A percentile compares a stretch with the other conserved stretches of the same genome.
Conservation (phyloP, 2,329 filamentous ascomycete genomes). For the Ophiosphaerella narmari region DNA sequence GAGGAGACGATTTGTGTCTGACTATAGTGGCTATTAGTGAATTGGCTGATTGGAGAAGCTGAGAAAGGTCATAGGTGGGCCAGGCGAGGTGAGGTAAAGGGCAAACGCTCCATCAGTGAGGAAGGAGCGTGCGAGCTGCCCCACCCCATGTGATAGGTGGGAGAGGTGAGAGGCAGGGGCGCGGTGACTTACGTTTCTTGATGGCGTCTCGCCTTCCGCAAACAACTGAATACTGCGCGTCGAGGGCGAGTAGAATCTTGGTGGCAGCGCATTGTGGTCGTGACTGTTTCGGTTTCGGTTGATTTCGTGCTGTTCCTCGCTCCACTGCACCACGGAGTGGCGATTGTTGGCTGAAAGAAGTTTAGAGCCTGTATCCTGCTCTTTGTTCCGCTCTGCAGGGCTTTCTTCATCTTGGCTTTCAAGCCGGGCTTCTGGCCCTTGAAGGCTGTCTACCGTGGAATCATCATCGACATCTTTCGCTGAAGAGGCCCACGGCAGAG, state of each 20-base stretch:
- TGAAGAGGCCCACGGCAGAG: conserved; percentile 22
- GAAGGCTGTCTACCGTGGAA: background rate
- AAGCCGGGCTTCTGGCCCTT: background rate
- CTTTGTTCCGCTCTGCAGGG: background rate
- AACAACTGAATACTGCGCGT: conserved; percentile 21
- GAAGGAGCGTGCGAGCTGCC: conserved; percentile 6
- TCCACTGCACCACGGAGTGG: conserved; percentile 5
- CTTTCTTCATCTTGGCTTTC: background rate
- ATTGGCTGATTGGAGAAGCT: background rate
- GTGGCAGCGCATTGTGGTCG: conserved; percentile 17
- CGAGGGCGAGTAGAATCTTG: conserved; percentile 40
- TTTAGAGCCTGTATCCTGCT: background rate
- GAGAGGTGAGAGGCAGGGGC: conserved; percentile 23
- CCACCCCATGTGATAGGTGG: conserved; percentile 4
- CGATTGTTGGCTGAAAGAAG: conserved; percentile 11
- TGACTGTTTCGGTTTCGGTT: conserved; percentile 5
- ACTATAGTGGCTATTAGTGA: conserved; percentile 24
- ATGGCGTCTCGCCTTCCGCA: conserved; percentile 29
- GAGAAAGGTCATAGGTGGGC: background rate
- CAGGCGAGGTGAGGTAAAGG: background rate
- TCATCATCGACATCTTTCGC: conserved; percentile 7
- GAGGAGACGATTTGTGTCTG: conserved; percentile 27
- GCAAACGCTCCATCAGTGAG: background rate
- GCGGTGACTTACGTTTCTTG: conserved; percentile 37
- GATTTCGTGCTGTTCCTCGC: conserved; percentile 12